Evolutionary conservation across 306 rosid genomes (phyloP), one percentile per base, ranked within the genome.

Genomic region (Prosopis cineraria): DNA sequence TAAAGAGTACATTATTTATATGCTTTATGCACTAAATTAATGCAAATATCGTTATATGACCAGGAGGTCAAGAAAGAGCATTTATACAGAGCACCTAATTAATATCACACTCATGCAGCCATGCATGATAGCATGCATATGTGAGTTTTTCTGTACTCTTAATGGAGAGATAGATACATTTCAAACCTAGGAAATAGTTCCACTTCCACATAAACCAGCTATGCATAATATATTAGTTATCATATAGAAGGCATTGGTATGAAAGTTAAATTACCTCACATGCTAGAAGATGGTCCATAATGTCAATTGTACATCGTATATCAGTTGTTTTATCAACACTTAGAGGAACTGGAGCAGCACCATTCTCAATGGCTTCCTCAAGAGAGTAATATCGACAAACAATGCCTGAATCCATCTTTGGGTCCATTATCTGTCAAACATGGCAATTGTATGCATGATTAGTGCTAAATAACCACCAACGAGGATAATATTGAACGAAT

Each of bases 361-460:
- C 98, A 70, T 86, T 76, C 88, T 92, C 98, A 75, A 95, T 87
- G 67, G 98, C 98, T 84, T 95, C 98, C 33, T 95, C 98, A 27
- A 95, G 89, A 34, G 98, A 95, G 84, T 90, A 95, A 84, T 91
- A 88, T 79, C 84, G 89, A 81, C 89, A 87, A 44, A 90, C 81
- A 33, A 95, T 92, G 74, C 98, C 98, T 0, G 98, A 88, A 78
- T 95, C 98, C 98, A 95, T 95, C 89, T 95, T 95, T n/a, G 98
- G 98, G 83, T 95, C 98, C 98, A 95, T 95, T 84, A 95, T 95
- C 98, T 95, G 72, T 56, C 66, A 87, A 56, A 56, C 78, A 94
- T 89, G 43, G 30, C 36, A 64, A 20, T 34, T 56, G 50, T 30
- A 59, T 79, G 64, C 39, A 68, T 50, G 20, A 78, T 22, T 44